Evolutionary conservation across 345 rosid species (phyloP).

Genomic region (Syzygium aromaticum): DNA sequence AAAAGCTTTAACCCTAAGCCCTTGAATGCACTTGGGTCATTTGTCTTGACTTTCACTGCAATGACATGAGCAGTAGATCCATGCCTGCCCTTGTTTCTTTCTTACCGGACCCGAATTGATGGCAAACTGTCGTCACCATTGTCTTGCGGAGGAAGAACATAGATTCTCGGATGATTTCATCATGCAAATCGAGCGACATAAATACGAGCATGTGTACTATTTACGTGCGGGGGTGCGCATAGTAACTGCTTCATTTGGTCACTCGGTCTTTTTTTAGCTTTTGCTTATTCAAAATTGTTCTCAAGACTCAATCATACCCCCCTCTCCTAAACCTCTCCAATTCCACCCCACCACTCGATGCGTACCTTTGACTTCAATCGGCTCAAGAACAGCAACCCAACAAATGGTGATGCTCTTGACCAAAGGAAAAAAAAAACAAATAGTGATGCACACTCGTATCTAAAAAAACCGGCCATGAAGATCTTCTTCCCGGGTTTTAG

Average conservation of each 20-base stretch:
- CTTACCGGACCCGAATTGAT: neutral
- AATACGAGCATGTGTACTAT: slow-evolving; percentile 28
- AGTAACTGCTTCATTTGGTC: slow-evolving; percentile 43
- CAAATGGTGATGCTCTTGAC: slow-evolving; percentile 1
- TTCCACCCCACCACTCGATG: slow-evolving; percentile 24
- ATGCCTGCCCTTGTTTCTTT: neutral
- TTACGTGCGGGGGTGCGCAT: slow-evolving; percentile 2
- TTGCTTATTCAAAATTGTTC: slow-evolving; percentile 9
- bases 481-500: neutral
- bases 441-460: neutral
- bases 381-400: slow-evolving; percentile 12
- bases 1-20: neutral
- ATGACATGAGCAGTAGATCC: neutral
- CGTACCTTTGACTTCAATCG: slow-evolving; percentile 26
- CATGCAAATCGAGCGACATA: slow-evolving; percentile 52
- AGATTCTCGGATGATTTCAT: slow-evolving; percentile 60
- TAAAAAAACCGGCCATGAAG: neutral
- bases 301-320: slow-evolving; percentile 11
- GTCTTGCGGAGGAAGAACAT: slow-evolving; percentile 47
- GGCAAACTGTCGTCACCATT: neutral
- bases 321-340: neutral
- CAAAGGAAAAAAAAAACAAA: too few relatives aligned
- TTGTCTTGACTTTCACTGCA: neutral
- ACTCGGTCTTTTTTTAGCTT: slow-evolving; percentile 34
- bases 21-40: neutral